Evolutionary conservation across 2,329 filamentous ascomycete genomes (phyloP), one percentile per base, ranked within the genome.

Genomic region (Claviceps purpurea): DNA sequence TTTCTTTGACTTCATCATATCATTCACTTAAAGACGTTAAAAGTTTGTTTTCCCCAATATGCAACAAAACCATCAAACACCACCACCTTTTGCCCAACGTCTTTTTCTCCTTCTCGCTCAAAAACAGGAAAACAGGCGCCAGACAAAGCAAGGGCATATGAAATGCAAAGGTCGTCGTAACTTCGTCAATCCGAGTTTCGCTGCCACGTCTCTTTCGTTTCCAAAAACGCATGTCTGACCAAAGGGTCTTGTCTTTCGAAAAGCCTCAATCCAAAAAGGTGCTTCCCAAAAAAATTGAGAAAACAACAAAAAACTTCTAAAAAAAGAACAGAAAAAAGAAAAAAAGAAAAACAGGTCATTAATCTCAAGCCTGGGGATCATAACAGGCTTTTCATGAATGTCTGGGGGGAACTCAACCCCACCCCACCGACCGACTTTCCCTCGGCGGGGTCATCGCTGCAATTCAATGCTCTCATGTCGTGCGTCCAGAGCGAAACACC

Each of bases 301-400:
- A 4, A 34, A 34, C 10, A 10, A 11, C 30, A 34, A 34, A 34
- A 34, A 11, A 4, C 30, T 11, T 34, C 30, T 34, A 34, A 11
- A 34, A 4, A 11, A 10, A 30, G 3, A 30, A 30, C 26, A 10
- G 26, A 30, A 30, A 30, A 4, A 10, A 2, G 10, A 30, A 4
- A 8, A 30, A 10, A 30, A 30, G 7, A 34, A 34, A 34, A 34
- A 10, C 26, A 11, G 10, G 56, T 60, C 60, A 59, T 61, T 60
- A 52, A 61, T 54, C 61, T 61, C 60, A 60, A 43, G 62, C 65
- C 65, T 68, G 65, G 60, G 58, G 57, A 56, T 66, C 65, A 60
- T 68, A 64, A 68, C 65, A 68, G 65, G 65, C 55, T 48, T 20
- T 59, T 47, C 18, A 34, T 34, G 3, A 30, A 30, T 30, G 26